Base-by-base conservation (phyloP, 2,329 filamentous ascomycete genomes). In the Aspergillus sp. region DNA sequence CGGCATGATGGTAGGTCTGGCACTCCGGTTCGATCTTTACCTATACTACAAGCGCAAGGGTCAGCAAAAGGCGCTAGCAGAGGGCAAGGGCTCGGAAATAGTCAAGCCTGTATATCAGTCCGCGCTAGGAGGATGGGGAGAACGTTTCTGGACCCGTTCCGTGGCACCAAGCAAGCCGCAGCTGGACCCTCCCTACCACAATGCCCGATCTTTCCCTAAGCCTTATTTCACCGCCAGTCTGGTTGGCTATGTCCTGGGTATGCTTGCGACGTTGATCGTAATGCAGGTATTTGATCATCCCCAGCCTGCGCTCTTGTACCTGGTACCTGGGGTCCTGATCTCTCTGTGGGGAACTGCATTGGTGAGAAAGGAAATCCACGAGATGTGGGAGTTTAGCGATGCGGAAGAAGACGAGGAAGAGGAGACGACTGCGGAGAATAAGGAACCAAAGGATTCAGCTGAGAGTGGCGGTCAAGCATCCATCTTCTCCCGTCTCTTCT, bases 21-120 rank as follows among this genome's bases (percentile, higher is more conserved):
- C 93, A 2, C 81, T 99, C 23, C 87, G 94, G n/a, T 97, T 96
- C 69, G 94, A 99, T 72, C 82, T 97, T 7, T 95, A 91, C 79
- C 82, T 92, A 57, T 88, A 90, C 78, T 98, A 98, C 72, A 82
- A 89, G 38, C 82, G 82, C 41, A 88, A 91, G 70, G 72, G 73
- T 83, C 88, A 72, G 84, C 66, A 70, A 76, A 67, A 68, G 32
- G 64, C 68, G 57, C 58, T 68, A 55, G 53, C 62, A 55, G 61
- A 70, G 65, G 63, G 65, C 47, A 57, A 65, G 25, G 59, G 50
- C 1, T 64, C 68, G 30, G 63, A 55, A 0, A 52, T 63, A 15
- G 43, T 66, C 56, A 79, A 76, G 62, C 72, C 79, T 12, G 59
- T 70, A 54, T 82, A 80, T 58, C 68, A 74, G 61, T 82, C 85